phyloP scores from a whole-genome alignment of 2,329 filamentous ascomycete genomes.

The Dendryphion nanum region DNA sequence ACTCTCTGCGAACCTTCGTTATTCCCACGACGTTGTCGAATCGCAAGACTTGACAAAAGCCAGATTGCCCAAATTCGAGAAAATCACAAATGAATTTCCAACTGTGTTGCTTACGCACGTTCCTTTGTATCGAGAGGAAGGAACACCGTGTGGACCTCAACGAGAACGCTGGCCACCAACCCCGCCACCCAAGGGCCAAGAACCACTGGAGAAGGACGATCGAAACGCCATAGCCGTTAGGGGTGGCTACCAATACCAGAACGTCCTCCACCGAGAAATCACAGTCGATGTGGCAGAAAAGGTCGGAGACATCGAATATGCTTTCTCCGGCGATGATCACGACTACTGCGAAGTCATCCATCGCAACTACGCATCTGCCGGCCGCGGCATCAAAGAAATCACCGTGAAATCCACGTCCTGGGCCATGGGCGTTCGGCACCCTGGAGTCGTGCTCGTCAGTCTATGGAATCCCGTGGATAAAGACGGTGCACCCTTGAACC shows the following conservation, averaged over 20 bases:
- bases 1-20: conserved; percentile 54
- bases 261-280: conserved; percentile 76
- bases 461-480: conserved; percentile 86
- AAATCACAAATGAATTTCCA: conserved; percentile 65
- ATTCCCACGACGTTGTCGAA: conserved; percentile 61
- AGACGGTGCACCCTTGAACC: conserved; percentile 38
- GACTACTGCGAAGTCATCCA: conserved; percentile 94
- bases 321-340: conserved; percentile 96
- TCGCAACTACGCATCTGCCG: conserved; percentile 59
- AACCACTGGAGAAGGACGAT: conserved; percentile 59
- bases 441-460: conserved; percentile 84
- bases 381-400: conserved; percentile 67
- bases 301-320: conserved; percentile 77
- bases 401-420: conserved; percentile 94
- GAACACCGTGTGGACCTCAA: conserved; percentile 82
- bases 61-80: conserved; percentile 34
- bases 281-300: conserved; percentile 73
- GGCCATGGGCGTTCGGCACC: conserved; percentile 90
- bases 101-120: conserved; percentile 90
- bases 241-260: conserved; percentile 93
- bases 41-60: conserved; percentile 42
- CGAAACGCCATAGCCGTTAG: conserved; percentile 76
- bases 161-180: conserved; percentile 81
- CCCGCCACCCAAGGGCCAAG: conserved; percentile 56
- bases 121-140: conserved; percentile 77